These are phyloP conservation scores for Ceriops zippeliana DNA, from an alignment of 345 rosid species.

Conservation along the genomic window DNA sequence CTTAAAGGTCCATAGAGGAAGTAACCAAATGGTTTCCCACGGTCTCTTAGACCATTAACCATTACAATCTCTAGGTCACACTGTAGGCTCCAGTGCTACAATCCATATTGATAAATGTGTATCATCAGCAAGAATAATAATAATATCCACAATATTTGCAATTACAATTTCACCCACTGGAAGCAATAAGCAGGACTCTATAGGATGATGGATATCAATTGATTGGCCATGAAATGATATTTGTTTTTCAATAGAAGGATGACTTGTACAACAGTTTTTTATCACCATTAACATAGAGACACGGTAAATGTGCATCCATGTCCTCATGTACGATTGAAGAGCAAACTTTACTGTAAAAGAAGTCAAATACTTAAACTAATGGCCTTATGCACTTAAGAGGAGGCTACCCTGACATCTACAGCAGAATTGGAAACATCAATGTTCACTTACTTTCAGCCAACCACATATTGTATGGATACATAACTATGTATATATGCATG, in stretches of 20 bases:
- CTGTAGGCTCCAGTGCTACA: conserved; percentile 71
- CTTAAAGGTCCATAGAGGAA: conserved; percentile 84
- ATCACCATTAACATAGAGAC: background rate
- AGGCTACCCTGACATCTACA: too few relatives aligned
- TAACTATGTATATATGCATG: background rate
- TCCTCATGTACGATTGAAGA: background rate
- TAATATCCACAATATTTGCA: conserved; percentile 5
- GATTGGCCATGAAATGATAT: conserved; percentile 2
- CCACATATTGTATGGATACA: too few relatives aligned
- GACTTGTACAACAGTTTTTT: too few relatives aligned
- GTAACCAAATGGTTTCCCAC: conserved; percentile 63
- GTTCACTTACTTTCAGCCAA: too few relatives aligned
- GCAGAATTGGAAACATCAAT: too few relatives aligned
- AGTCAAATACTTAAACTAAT: background rate
- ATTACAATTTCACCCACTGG: background rate
- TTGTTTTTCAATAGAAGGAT: background rate
- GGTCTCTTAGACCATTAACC: conserved; percentile 72
- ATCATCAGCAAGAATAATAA: conserved; percentile 13
- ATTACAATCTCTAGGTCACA: conserved; percentile 83
- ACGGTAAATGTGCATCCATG: background rate
- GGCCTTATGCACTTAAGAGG: too few relatives aligned
- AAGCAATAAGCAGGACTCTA: background rate
- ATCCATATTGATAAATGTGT: conserved; percentile 25
- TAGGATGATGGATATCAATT: background rate
- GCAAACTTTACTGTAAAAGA: background rate